Conservation (phyloP, 2,329 filamentous ascomycete genomes). For the Catunica adiposa region DNA sequence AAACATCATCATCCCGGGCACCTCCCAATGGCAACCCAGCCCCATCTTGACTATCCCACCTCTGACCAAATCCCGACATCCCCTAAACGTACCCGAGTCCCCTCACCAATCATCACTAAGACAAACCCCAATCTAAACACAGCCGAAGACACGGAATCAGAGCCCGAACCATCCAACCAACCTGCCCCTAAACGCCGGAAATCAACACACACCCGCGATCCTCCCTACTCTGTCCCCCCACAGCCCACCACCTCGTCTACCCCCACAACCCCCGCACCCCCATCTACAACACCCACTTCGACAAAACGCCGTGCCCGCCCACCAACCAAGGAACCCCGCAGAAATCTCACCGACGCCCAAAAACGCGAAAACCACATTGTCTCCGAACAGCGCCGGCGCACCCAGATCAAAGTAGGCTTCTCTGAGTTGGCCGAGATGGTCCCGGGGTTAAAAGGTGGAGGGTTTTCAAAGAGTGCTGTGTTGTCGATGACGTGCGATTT, state of each 20-base stretch:
- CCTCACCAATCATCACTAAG: too few relatives aligned
- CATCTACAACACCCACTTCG: constrained; percentile 22
- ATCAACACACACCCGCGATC: neutral
- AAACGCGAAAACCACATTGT: constrained; percentile 76
- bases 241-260: neutral
- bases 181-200: neutral
- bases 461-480: constrained; percentile 70
- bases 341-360: constrained; percentile 66
- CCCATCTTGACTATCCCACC: too few relatives aligned
- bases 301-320: constrained; percentile 21
- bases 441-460: constrained; percentile 54
- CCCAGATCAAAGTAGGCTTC: constrained; percentile 67
- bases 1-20: neutral
- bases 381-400: constrained; percentile 73
- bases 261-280: neutral
- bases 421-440: constrained; percentile 64
- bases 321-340: constrained; percentile 34
- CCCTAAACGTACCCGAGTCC: neutral
- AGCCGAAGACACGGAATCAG: constrained; percentile 9
- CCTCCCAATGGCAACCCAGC: too few relatives aligned
- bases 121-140: neutral
- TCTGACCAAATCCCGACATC: neutral
- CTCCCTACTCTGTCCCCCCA: neutral
- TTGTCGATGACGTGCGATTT: constrained; percentile 61
- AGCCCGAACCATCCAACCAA: neutral